Conservation (phyloP, 805 yeast species). For the Starmerella ratchasimensis region DNA sequence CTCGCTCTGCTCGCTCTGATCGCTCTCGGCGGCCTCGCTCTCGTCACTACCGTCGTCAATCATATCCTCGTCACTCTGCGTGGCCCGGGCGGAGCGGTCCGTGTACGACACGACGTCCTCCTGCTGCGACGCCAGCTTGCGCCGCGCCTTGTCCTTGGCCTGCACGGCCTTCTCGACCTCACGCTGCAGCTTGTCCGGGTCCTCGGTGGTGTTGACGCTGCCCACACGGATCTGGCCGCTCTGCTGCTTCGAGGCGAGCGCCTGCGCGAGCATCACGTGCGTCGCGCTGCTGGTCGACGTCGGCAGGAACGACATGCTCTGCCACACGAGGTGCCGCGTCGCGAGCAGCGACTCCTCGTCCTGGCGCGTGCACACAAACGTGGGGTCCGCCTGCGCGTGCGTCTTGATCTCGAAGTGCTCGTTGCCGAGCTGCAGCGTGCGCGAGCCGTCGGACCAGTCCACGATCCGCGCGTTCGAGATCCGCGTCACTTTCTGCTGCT, state of each 20-base stretch:
- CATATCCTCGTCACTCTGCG: constrained; percentile 24
- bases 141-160: constrained; percentile 28
- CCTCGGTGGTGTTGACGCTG: constrained; percentile 30
- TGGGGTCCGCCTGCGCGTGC: constrained; percentile 37
- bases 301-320: constrained; percentile 66
- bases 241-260: constrained; percentile 25
- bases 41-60: constrained; percentile 15
- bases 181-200: constrained; percentile 33
- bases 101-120: constrained; percentile 19
- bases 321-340: constrained; percentile 49
- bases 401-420: constrained; percentile 65
- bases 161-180: constrained; percentile 32
- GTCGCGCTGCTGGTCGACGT: constrained; percentile 79
- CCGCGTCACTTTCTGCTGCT: constrained; percentile 48
- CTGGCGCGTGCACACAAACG: constrained; percentile 56
- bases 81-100: constrained; percentile 9
- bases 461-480: constrained; percentile 83
- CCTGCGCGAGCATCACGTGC: constrained; percentile 56
- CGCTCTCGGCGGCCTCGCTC: constrained; percentile 13
- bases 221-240: constrained; percentile 24
- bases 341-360: constrained; percentile 59
- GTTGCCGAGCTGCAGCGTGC: constrained; percentile 71
- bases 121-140: constrained; percentile 30
- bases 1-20: constrained; percentile 12
- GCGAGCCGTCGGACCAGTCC: constrained; percentile 88